phyloP scores from a whole-genome alignment of 2,329 filamentous ascomycete genomes.

The Colletotrichum orbiculare region DNA sequence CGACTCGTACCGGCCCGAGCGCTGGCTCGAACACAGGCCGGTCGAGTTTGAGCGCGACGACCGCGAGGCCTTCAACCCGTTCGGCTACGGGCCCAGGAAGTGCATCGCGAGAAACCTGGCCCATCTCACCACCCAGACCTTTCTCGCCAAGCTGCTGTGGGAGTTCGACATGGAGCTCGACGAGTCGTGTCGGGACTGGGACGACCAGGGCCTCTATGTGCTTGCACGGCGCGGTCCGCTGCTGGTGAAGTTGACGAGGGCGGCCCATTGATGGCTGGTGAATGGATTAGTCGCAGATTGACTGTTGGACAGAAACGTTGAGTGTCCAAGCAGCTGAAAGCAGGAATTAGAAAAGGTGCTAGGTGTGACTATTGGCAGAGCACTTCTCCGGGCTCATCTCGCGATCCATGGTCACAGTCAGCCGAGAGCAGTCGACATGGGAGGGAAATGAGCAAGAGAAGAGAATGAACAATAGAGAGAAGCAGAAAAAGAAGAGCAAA shows the following conservation, averaged over 20 bases:
- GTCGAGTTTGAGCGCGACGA: slow-evolving; percentile 26
- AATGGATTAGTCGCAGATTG: too few relatives aligned
- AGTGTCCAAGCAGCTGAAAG: too few relatives aligned
- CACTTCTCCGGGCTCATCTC: not conserved
- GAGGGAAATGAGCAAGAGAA: not conserved
- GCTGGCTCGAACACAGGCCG: slow-evolving; percentile 3
- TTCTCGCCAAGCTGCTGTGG: slow-evolving; percentile 1
- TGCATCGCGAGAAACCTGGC: slow-evolving; percentile 53
- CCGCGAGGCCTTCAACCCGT: slow-evolving; percentile 49
- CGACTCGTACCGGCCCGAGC: slow-evolving; percentile 8
- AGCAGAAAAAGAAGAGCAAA: not conserved
- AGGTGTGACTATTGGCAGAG: not conserved
- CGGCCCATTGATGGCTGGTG: slow-evolving; percentile 8
- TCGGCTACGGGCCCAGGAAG: slow-evolving; percentile 51
- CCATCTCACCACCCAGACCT: slow-evolving; percentile 8
- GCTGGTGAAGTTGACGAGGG: slow-evolving; percentile 1
- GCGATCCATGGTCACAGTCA: not conserved
- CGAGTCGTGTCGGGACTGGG: slow-evolving; percentile 14
- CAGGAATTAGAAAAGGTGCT: too few relatives aligned
- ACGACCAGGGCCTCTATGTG: slow-evolving; percentile 6
- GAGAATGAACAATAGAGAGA: not conserved
- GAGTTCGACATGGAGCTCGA: slow-evolving; percentile 13
- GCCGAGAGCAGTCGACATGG: not conserved
- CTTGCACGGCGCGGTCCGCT: slow-evolving; percentile 10
- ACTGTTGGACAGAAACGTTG: too few relatives aligned